Evolutionary conservation across 2,329 filamentous ascomycete species (phyloP), one percentile per base, ranked within the genome.

Genomic region (Aquanectria penicillioides): DNA sequence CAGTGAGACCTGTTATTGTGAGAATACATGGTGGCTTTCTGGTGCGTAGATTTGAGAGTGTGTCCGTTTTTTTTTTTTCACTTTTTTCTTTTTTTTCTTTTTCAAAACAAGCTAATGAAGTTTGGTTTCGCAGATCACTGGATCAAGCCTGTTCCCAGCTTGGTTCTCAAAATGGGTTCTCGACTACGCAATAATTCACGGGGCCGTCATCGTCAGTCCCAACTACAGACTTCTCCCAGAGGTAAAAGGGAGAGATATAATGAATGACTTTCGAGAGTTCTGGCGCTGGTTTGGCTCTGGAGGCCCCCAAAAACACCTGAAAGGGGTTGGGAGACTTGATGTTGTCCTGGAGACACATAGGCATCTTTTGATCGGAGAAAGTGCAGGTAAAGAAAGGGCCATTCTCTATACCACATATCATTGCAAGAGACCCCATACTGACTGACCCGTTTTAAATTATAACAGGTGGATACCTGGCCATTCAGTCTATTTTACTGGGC

Each of bases 161-260:
- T 54, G 51, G 51, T 54, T 54, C 41, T 54, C 51, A 8, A 54
- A 47, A 31, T 54, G 51, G 51, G 25, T 54, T 13, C 25, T 54
- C 12, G 40, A 54, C 11, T 54, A 20, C 15, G 41, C 51, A 3
- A 33, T 38, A 15, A 23, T 29, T 13, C 33, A 46, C 23, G 22
- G 18, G 10, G 51, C 51, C 10, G 23, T 54, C 22, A 46, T 54
- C 9, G 25, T 54, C 31, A 54, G 51, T 18, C 51, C 51, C 1
- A 49, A 49, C 13, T 60, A 60, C n/a, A 25, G 46, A 6, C 51
- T 59, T 15, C 51, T 59, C 3, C 57, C 57, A 20, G 57, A 59
- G 31, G 57, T 46, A 10, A 59, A 50, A 23, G 57, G 57, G 12
- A 8, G 3, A 4, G 57, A 59, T n/a, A 56, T 56, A 10, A 17